Evolutionary conservation across 768 basidiomycete species (phyloP).

Genomic region (Kwoniella sp.): DNA sequence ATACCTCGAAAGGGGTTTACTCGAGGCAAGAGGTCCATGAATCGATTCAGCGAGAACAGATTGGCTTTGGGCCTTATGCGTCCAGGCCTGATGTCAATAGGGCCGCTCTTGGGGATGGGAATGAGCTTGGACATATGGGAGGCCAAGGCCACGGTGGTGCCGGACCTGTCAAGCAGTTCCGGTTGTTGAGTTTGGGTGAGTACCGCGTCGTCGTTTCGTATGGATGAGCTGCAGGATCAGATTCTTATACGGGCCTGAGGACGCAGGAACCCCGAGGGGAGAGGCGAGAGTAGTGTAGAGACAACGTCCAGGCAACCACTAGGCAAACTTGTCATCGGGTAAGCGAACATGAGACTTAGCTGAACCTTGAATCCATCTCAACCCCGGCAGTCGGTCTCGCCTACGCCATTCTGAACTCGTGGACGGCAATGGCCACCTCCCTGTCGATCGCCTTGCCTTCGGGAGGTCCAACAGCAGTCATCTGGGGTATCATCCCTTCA

Average conservation of each 20-base stretch:
- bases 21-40: constrained; percentile 24
- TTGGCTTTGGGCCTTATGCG: constrained; percentile 20
- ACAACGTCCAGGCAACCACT: background rate
- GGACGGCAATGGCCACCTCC: constrained; percentile 47
- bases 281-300: too few species aligned
- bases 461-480: constrained; percentile 44
- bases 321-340: background rate
- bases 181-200: constrained; percentile 32
- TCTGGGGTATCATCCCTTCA: constrained; percentile 46
- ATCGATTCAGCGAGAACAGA: constrained; percentile 25
- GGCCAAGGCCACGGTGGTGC: background rate
- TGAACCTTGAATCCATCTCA: too few species aligned
- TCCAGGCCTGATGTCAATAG: constrained; percentile 10
- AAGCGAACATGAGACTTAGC: background rate
- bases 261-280: too few species aligned
- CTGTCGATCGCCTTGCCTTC: constrained; percentile 43
- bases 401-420: constrained; percentile 46
- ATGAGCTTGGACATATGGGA: background rate
- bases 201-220: background rate
- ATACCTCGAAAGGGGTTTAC: constrained; percentile 19
- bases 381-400: constrained; percentile 41
- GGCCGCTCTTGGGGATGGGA: background rate
- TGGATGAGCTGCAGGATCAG: background rate
- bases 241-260: too few species aligned
- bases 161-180: constrained; percentile 22